Percentiles rank a stretch among this genome's conserved stretches.
phyloP scores from a whole-genome alignment of 352 stramenopile genomes.

The Blastocystis sp. region DNA sequence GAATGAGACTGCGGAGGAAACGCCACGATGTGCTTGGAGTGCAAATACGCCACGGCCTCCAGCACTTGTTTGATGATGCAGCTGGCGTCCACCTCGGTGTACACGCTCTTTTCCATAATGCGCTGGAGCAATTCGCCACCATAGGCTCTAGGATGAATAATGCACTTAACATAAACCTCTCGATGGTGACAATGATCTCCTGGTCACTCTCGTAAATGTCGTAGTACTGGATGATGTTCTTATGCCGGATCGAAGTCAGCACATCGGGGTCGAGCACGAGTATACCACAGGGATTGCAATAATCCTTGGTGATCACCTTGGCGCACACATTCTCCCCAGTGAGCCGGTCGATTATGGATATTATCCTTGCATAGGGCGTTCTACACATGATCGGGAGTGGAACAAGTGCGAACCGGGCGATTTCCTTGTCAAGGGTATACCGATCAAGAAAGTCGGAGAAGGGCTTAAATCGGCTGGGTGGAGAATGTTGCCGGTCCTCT shows the following conservation, averaged over 20 bases:
- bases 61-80: constrained; percentile 55
- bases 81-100: constrained; percentile 59
- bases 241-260: constrained; percentile 53
- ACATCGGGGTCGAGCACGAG: constrained; percentile 46
- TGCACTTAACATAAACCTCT: neutral
- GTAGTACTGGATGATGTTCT: constrained; percentile 67
- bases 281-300: constrained; percentile 41
- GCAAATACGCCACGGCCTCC: constrained; percentile 55
- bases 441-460: constrained; percentile 64
- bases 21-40: constrained; percentile 52
- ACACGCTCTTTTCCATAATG: constrained; percentile 37
- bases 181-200: constrained; percentile 64
- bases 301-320: constrained; percentile 63
- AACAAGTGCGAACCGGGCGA: neutral
- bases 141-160: constrained; percentile 14
- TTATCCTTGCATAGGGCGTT: constrained; percentile 51
- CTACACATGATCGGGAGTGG: neutral
- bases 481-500: neutral
- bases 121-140: constrained; percentile 43
- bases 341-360: constrained; percentile 50
- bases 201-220: constrained; percentile 66
- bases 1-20: neutral
- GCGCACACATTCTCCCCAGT: constrained; percentile 59
- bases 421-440: constrained; percentile 45
- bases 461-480: constrained; percentile 24